Base-by-base conservation (phyloP, 2,329 filamentous ascomycete species). In the Cordyceps tenuipes region DNA sequence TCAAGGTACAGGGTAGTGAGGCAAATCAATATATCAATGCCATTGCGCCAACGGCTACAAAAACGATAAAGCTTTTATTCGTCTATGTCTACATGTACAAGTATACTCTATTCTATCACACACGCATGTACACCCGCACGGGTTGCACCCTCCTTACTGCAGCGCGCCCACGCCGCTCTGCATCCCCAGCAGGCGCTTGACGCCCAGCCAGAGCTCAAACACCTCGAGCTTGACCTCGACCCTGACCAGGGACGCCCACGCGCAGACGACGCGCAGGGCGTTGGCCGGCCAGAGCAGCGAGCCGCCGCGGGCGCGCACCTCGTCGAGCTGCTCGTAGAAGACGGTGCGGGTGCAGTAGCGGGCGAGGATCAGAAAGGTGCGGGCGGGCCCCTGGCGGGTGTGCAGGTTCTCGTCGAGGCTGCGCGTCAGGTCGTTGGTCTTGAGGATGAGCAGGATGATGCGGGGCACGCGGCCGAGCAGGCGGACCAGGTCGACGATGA, bases 361-460 rank as follows among this genome's bases (percentile, higher is more conserved):
- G 3, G 86, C 86, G 31, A 89, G 76, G 64, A 89, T 89, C 68
- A 89, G 75, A 66, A 89, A 89, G 15, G 77, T 82, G 52, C 84
- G 79, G 64, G 87, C 80, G 3, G 85, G 84, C 0, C 86, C 86
- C 63, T 83, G 81, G 7, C 82, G 80, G 0, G 90, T 94, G 59
- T 92, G 88, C 43, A 95, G 78, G 69, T 88, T 92, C 77, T 99
- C 94, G 71, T 99, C 94, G 19, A 99, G 82, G 67, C 88, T 94
- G 64, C 94, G 86, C 17, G 94, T 99, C 44, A 99, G 78, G 74
- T 99, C 94, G 71, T 99, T 99, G 2, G 94, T 99, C 77, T 99
- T 99, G 63, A 99, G 81, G 65, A 99, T 97, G 31, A 99, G 79
- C 13, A 99, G 80, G 59, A 99, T 96, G 64, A 99, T 90, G 49